These are phyloP conservation scores for Eleusine coracana DNA, from an alignment of 176 grass and related monocot species.

Conservation along the genomic window DNA sequence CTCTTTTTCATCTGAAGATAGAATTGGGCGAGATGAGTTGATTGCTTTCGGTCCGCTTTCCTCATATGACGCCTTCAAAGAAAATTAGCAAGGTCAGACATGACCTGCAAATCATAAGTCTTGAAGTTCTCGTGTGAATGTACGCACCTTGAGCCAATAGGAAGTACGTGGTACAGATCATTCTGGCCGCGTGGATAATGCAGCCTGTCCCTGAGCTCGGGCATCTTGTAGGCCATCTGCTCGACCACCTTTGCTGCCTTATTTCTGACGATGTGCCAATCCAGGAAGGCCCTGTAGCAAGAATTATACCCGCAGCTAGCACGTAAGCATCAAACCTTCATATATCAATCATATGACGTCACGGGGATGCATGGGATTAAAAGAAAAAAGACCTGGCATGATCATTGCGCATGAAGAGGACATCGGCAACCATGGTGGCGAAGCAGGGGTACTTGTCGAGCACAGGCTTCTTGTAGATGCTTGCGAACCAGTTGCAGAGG, in stretches of 20 bases:
- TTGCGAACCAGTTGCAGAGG: neutral
- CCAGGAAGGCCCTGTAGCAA: neutral
- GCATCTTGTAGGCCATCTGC: neutral
- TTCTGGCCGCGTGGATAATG: neutral
- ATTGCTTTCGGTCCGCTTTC: neutral
- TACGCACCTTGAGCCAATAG: neutral
- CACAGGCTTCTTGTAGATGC: neutral
- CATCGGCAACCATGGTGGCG: neutral
- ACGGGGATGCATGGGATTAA: neutral
- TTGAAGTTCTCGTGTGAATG: too few species aligned
- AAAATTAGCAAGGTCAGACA: neutral
- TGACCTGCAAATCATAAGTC: too few species aligned
- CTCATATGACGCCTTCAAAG: neutral
- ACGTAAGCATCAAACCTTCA: too few species aligned
- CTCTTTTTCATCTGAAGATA: constrained; percentile 14
- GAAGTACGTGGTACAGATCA: neutral
- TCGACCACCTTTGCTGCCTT: neutral
- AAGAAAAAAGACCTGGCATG: neutral
- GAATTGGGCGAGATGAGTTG: neutral
- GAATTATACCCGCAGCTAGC: too few species aligned
- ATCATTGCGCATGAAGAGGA: neutral
- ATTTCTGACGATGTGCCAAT: neutral
- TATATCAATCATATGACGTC: too few species aligned
- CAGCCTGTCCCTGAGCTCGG: neutral
- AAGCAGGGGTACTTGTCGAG: constrained; percentile 5